Percentiles rank a stretch among this genome's conserved stretches.
Evolutionary conservation across 106 monocot species (phyloP).

Genomic region (Posidonia australis): DNA sequence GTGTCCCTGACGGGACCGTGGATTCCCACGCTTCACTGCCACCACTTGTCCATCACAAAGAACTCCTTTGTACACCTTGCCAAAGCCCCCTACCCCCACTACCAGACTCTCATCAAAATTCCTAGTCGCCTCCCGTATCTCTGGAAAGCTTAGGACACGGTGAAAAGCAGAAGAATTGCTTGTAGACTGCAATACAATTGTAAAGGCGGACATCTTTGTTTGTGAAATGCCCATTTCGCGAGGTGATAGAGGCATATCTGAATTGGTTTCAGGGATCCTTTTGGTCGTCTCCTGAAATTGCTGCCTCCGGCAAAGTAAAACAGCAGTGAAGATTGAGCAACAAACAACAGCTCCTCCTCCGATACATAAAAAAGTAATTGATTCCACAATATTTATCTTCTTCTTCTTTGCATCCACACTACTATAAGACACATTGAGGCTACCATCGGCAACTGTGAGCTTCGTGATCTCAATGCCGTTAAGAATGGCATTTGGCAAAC

Average conservation of each 20-base stretch:
- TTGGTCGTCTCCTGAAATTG: too few relatives aligned
- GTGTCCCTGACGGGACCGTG: conserved; percentile 40
- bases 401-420: conserved; percentile 10
- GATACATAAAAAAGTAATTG: conserved; percentile 35
- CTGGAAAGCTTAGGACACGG: conserved; percentile 13
- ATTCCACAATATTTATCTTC: conserved; percentile 10
- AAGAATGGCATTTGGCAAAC: conserved; percentile 11
- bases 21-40: conserved; percentile 48
- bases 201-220: too few relatives aligned
- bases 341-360: conserved; percentile 15
- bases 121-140: conserved; percentile 31
- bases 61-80: conserved; percentile 42
- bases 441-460: background rate
- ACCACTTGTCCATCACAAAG: conserved; percentile 38
- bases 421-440: conserved; percentile 1
- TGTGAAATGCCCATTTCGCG: conserved; percentile 10
- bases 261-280: too few relatives aligned
- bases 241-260: too few relatives aligned
- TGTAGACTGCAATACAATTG: too few relatives aligned
- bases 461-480: conserved; percentile 27
- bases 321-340: too few relatives aligned
- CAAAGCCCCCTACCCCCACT: conserved; percentile 49
- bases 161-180: conserved; percentile 21
- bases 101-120: conserved; percentile 42
- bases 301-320: too few relatives aligned